Evolutionary conservation across 352 stramenopile genomes (phyloP).

Genomic region (Globisporangium canariense): DNA sequence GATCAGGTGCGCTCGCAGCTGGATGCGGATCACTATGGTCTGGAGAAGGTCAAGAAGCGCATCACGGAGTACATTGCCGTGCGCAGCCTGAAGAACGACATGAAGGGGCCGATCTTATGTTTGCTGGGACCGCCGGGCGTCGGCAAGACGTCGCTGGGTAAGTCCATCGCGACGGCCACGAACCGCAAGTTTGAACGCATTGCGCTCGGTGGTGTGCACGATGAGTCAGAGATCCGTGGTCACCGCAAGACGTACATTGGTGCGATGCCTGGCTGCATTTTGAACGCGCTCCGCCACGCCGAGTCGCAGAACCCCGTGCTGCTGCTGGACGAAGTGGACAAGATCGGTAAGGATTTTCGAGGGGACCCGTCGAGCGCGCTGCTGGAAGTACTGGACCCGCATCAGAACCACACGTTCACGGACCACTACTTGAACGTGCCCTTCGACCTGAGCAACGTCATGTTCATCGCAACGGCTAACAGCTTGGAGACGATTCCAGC

Average conservation of each 20-base stretch:
- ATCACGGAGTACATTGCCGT: slow-evolving; percentile 88
- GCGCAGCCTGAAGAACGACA: slow-evolving; percentile 71
- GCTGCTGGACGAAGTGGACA: slow-evolving; percentile 87
- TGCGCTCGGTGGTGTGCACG: slow-evolving; percentile 71
- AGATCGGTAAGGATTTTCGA: slow-evolving; percentile 73
- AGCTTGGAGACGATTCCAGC: slow-evolving; percentile 73
- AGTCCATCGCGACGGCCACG: slow-evolving; percentile 73
- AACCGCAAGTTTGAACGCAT: slow-evolving; percentile 77
- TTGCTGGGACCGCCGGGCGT: slow-evolving; percentile 83
- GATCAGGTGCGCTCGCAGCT: slow-evolving; percentile 57
- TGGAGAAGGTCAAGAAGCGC: slow-evolving; percentile 83
- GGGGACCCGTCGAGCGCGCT: slow-evolving; percentile 65
- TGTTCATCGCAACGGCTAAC: slow-evolving; percentile 87
- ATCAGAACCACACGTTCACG: slow-evolving; percentile 86
- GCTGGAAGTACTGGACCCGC: slow-evolving; percentile 83
- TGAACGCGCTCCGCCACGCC: slow-evolving; percentile 71
- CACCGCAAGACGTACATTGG: slow-evolving; percentile 88
- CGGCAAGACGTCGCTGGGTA: slow-evolving; percentile 81
- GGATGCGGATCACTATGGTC: slow-evolving; percentile 75
- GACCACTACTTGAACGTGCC: slow-evolving; percentile 86
- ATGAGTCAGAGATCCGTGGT: slow-evolving; percentile 83
- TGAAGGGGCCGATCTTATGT: slow-evolving; percentile 87
- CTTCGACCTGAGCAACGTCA: slow-evolving; percentile 82
- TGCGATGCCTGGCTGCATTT: slow-evolving; percentile 82
- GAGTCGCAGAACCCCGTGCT: slow-evolving; percentile 78